Conservation (phyloP, 2,329 filamentous ascomycete genomes). For the Fusarium robinianum region DNA sequence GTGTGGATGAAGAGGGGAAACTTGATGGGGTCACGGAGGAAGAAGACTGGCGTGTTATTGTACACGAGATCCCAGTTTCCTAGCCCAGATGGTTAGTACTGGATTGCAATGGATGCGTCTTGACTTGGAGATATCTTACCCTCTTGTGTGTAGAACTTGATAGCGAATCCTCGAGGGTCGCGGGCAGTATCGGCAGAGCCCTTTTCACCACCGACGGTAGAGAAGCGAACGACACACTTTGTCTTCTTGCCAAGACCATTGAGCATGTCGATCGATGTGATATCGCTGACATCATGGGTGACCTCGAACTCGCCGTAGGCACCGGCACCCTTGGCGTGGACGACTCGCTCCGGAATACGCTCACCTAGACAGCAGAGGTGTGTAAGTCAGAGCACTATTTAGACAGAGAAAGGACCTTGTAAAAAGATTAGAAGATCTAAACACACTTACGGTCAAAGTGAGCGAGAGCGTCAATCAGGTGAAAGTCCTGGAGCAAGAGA, state of each 20-base stretch:
- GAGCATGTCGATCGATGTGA: constrained; percentile 59
- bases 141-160: constrained; percentile 65
- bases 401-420: background rate
- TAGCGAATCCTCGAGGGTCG: constrained; percentile 71
- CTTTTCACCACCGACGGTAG: constrained; percentile 69
- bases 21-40: constrained; percentile 73
- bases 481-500: constrained; percentile 66
- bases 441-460: constrained; percentile 51
- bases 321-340: constrained; percentile 44
- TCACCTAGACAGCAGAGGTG: constrained; percentile 37
- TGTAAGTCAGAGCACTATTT: constrained; percentile 1
- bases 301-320: constrained; percentile 64
- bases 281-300: constrained; percentile 58
- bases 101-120: no score
- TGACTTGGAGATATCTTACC: constrained; percentile 51
- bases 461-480: constrained; percentile 65
- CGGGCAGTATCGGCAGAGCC: constrained; percentile 70
- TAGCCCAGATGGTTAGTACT: background rate
- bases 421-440: no score
- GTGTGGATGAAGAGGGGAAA: constrained; percentile 78
- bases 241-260: constrained; percentile 57
- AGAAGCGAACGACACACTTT: constrained; percentile 67
- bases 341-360: constrained; percentile 53
- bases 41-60: constrained; percentile 80
- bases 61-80: constrained; percentile 71